Base-by-base conservation (phyloP, 306 rosid genomes). In the Sechiopsis laciniata region DNA sequence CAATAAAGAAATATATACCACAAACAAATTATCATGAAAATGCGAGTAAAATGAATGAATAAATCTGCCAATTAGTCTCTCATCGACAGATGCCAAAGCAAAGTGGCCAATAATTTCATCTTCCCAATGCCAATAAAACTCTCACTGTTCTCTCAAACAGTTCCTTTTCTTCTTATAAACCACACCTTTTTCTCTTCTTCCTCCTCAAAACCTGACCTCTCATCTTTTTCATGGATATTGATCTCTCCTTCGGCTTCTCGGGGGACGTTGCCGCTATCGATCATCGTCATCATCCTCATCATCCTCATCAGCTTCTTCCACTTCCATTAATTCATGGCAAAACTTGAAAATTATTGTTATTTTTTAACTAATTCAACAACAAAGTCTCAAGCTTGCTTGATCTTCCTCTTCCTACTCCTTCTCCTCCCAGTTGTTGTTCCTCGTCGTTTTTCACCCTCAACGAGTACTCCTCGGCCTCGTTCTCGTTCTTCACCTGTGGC, bases 171-270 rank as follows among this genome's bases (percentile, higher is more conserved):
- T 37, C 70, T 64, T n/a, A 37, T 64, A 64, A 64, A 37, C 52
- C 24, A 64, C 70, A 32, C 6, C 67, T 61, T 7, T 15, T 6
- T 1, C 51, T 32, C 46, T 9, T 40, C 6, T 40, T 7, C 46
- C 46, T 6, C 8, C 46, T 40, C 9, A 26, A 26, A 26, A 26
- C 29, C 29, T 40, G 9, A 26, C 29, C 46, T 0, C 13, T 13
- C 1, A 51, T 1, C 46, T 7, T 10, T 71, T 71, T 71, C 56
- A 71, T 71, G 75, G 75, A 71, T 71, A 71, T 71, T 51, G 75
- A 26, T 55, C 32, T 20, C 75, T 71, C 75, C 62, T 53, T 19
- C 46, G 15, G 61, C 16, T 71, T 71, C 26, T 24, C 4, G 48
- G 74, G 70, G 48, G 74, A 60, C 15, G 48, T 50, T 21, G 10